A percentile compares a stretch with the other conserved stretches of the same genome.
Conservation (phyloP, 1,139 yeast genomes). For the Saccharomyces hybrid region DNA sequence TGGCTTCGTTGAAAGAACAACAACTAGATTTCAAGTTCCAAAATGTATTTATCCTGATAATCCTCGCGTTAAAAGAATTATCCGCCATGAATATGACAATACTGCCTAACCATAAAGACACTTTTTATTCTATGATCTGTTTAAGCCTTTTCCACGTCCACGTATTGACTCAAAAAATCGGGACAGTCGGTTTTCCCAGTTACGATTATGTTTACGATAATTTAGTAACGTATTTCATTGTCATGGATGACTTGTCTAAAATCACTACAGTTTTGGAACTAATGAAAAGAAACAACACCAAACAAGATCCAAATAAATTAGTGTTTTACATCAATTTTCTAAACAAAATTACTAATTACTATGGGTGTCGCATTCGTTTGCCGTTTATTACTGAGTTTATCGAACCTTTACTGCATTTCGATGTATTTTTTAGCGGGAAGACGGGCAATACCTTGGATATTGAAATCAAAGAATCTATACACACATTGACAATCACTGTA, state of each 20-base stretch:
- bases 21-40: neutral
- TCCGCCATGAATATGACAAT: neutral
- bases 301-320: constrained; percentile 18
- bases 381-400: constrained; percentile 10
- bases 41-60: neutral
- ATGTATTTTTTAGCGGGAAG: constrained; percentile 3
- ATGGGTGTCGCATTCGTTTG: neutral
- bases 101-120: neutral
- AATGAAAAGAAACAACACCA: constrained; percentile 14
- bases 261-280: neutral
- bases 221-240: constrained; percentile 1
- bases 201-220: constrained; percentile 22
- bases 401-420: constrained; percentile 11
- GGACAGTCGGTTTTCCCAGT: constrained; percentile 23
- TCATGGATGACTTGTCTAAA: constrained; percentile 2
- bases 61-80: neutral
- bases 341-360: constrained; percentile 8
- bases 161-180: constrained; percentile 26
- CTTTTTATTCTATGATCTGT: constrained; percentile 8
- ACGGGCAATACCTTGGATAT: constrained; percentile 7
- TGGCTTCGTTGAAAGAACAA: neutral
- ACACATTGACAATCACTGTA: constrained; percentile 17
- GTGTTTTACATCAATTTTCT: constrained; percentile 22
- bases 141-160: constrained; percentile 15
- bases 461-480: constrained; percentile 22